These are phyloP conservation scores for Cyanodermella asteris DNA, from an alignment of 2,329 filamentous ascomycete species.

Conservation along the genomic window DNA sequence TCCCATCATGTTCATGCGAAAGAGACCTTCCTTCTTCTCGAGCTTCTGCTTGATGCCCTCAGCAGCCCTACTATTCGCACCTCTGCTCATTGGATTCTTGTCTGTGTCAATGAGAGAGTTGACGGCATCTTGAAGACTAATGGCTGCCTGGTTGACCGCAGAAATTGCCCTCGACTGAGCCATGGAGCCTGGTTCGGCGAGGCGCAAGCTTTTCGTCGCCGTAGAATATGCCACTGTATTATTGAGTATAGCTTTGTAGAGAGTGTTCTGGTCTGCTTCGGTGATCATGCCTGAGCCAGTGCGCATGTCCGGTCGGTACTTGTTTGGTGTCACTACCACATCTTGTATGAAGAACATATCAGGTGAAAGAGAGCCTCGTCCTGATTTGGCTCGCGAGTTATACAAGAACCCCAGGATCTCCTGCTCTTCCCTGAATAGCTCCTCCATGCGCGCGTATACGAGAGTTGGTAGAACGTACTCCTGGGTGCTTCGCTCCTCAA, in stretches of 20 bases:
- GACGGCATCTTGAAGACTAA: slow-evolving; percentile 66
- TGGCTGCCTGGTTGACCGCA: slow-evolving; percentile 62
- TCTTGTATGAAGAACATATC: slow-evolving; percentile 90
- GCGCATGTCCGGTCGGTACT: slow-evolving; percentile 66
- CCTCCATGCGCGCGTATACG: slow-evolving; percentile 52
- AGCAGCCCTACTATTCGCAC: slow-evolving; percentile 55
- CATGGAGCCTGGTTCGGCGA: slow-evolving; percentile 20
- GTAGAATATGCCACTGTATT: slow-evolving; percentile 51
- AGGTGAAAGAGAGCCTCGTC: slow-evolving; percentile 36
- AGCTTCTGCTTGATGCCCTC: slow-evolving; percentile 95
- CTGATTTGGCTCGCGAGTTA: slow-evolving; percentile 46
- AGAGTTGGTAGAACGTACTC: slow-evolving; percentile 66
- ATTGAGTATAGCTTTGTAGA: slow-evolving; percentile 69
- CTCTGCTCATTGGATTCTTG: slow-evolving; percentile 60
- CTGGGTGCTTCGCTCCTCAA: slow-evolving; percentile 30
- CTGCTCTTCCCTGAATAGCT: slow-evolving; percentile 71
- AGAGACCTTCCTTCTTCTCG: slow-evolving; percentile 96
- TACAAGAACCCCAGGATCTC: slow-evolving; percentile 74
- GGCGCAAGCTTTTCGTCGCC: slow-evolving; percentile 47
- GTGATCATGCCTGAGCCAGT: slow-evolving; percentile 63
- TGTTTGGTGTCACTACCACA: slow-evolving; percentile 77
- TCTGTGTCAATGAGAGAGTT: slow-evolving; percentile 86
- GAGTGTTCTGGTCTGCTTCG: slow-evolving; percentile 69
- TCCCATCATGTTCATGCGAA: slow-evolving; percentile 99
- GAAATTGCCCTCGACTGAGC: slow-evolving; percentile 40